phyloP scores from a whole-genome alignment of 2,329 filamentous ascomycete species.

The Venturia asperata region DNA sequence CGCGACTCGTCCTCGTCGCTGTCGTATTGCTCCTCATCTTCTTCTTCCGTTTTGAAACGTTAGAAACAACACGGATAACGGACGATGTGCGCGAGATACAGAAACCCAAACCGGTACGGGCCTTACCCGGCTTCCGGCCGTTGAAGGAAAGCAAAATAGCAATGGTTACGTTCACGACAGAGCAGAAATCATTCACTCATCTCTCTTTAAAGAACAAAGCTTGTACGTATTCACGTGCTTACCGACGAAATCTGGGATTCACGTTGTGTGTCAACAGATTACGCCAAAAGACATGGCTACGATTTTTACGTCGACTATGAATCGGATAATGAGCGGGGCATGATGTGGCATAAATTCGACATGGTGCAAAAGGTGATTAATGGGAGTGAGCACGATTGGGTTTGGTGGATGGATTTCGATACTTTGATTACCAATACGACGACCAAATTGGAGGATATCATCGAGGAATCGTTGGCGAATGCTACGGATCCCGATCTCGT shows the following conservation, averaged over 20 bases:
- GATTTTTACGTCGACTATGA: constrained; percentile 37
- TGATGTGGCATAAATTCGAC: constrained; percentile 34
- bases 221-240: constrained; percentile 23
- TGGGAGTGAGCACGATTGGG: constrained; percentile 33
- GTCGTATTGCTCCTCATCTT: constrained; percentile 14
- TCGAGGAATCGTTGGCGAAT: constrained; percentile 30
- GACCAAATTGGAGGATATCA: constrained; percentile 32
- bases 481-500: constrained; percentile 29
- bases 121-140: constrained; percentile 15
- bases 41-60: constrained; percentile 15
- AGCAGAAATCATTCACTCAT: constrained; percentile 33
- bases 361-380: constrained; percentile 34
- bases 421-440: constrained; percentile 36
- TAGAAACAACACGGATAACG: neutral
- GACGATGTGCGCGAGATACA: neutral
- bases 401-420: constrained; percentile 40
- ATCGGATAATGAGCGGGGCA: constrained; percentile 27
- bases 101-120: neutral
- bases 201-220: constrained; percentile 34
- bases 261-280: constrained; percentile 26
- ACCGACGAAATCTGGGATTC: neutral
- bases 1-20: neutral
- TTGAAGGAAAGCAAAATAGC: constrained; percentile 25
- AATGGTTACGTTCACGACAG: constrained; percentile 33
- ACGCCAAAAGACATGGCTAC: constrained; percentile 35